Conservation (phyloP, 768 basidiomycete species). For the Boletus reticuloceps region DNA sequence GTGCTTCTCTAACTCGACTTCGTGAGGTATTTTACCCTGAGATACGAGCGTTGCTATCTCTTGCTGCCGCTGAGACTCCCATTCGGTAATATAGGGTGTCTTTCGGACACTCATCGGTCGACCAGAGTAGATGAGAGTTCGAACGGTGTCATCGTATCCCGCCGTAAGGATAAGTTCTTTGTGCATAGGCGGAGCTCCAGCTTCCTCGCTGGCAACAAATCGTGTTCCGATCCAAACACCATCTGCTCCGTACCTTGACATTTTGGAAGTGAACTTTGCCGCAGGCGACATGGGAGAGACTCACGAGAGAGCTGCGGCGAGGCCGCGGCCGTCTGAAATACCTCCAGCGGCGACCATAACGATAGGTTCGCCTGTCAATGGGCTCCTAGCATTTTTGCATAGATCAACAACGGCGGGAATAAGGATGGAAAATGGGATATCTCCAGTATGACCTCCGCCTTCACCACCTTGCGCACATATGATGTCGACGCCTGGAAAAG, state of each 20-base stretch:
- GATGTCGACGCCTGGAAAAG: constrained; percentile 69
- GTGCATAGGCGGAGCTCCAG: constrained; percentile 72
- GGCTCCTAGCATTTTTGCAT: constrained; percentile 66
- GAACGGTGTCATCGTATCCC: constrained; percentile 70
- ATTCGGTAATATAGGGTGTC: constrained; percentile 75
- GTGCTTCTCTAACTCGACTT: constrained; percentile 63
- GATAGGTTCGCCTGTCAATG: constrained; percentile 74
- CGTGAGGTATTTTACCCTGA: constrained; percentile 72
- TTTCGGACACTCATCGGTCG: constrained; percentile 80
- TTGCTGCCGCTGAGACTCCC: constrained; percentile 61
- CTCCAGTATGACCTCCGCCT: constrained; percentile 87
- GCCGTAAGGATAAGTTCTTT: constrained; percentile 66
- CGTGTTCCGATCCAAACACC: constrained; percentile 90
- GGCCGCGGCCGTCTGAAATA: constrained; percentile 77
- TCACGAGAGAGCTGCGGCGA: constrained; percentile 72
- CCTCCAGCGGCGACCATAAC: constrained; percentile 84
- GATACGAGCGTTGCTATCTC: constrained; percentile 60
- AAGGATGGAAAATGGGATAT: constrained; percentile 76
- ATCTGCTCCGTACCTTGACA: constrained; percentile 67
- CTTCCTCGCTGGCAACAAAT: constrained; percentile 80
- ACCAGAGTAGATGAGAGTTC: constrained; percentile 74
- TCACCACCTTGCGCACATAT: constrained; percentile 89
- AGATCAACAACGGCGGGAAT: constrained; percentile 81
- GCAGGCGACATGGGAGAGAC: constrained; percentile 3
- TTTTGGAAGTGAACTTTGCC: neutral